phyloP scores from a whole-genome alignment of 2,329 filamentous ascomycete genomes.

The Aureobasidium sp. region DNA sequence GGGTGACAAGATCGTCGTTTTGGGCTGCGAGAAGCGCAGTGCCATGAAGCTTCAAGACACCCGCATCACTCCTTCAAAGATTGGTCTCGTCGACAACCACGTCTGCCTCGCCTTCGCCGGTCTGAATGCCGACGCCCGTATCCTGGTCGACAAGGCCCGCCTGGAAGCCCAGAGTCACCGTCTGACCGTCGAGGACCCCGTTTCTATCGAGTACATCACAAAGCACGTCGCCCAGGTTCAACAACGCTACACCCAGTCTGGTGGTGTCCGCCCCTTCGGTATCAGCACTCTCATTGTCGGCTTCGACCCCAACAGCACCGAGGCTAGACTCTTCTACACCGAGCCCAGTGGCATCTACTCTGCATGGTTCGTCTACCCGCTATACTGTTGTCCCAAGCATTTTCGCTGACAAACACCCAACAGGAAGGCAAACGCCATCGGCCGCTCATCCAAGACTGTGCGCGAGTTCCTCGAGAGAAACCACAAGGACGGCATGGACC shows the following conservation, averaged over 20 bases:
- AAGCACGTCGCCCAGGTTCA: constrained; percentile 98
- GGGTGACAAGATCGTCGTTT: constrained; percentile 84
- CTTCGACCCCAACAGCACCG: constrained; percentile 89
- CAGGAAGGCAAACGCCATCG: constrained; percentile 99
- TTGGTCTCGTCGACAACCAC: constrained; percentile 90
- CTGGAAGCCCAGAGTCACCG: constrained; percentile 96
- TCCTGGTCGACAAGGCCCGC: constrained; percentile 95
- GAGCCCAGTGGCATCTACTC: constrained; percentile 99
- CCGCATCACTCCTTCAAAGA: constrained; percentile 97
- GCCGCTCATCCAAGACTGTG: constrained; percentile 96
- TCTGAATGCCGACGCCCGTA: constrained; percentile 93
- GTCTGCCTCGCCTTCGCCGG: constrained; percentile 96
- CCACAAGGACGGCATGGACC: constrained; percentile 96
- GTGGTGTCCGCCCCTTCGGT: constrained; percentile 95
- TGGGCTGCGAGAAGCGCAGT: constrained; percentile 97
- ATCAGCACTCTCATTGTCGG: constrained; percentile 97
- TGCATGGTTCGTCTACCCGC: constrained; percentile 62
- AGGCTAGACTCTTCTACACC: constrained; percentile 89
- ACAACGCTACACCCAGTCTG: constrained; percentile 97
- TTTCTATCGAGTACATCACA: constrained; percentile 98
- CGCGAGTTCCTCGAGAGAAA: constrained; percentile 98
- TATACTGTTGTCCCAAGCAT: background rate
- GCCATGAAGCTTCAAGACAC: constrained; percentile 99
- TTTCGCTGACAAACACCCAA: constrained; percentile 2
- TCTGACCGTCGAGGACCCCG: constrained; percentile 92